Base-by-base conservation (phyloP, 495 filamentous ascomycete genomes). In the Beverwykella pulmonaria region DNA sequence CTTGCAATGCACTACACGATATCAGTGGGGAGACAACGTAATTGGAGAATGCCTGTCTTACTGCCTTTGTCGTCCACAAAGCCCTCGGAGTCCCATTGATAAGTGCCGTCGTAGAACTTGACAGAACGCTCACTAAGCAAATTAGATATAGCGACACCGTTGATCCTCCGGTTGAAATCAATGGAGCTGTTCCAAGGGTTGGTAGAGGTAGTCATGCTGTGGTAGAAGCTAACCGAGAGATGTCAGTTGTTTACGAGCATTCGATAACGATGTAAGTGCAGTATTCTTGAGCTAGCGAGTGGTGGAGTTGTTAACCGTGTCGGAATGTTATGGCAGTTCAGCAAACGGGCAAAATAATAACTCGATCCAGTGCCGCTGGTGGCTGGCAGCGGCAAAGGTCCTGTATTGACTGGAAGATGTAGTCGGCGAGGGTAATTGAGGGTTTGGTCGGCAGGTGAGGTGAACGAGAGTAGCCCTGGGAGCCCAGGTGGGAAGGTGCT, bases 61-160 rank as follows among this genome's bases (percentile, higher is more conserved):
- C 61, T 36, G 15, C 61, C 52, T 0, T 64, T 20, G 8, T 54
- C 50, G 25, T 57, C 61, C 25, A n/a, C 14, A 36, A 64, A 64
- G 41, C 61, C 61, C 1, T 64, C 61, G 1, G 26, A 14, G 22
- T 20, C 50, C 61, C 61, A 64, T 36, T 64, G 23, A 23, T 36
- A 49, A 2, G 50, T 49, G 7, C 44, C 39, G 29, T 58, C 30
- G 41, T 58, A 59, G 54, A 59, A 65, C 44, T 65, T 49, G n/a
- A 27, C 2, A 26, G 62, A 65, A 8, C 44, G n/a, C 27, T 65
- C 62, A 7, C 20, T 58, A 26, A 64, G 32, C 15, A 61, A 23
- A 20, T 39, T 26, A 14, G 36, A 32, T 44, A 41, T 25, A 32
- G 32, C 14, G 9, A n/a, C 15, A n/a, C 15, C 15, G 39, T 44